These are phyloP conservation scores for Didymella pinodella DNA, from an alignment of 2,329 filamentous ascomycete genomes.

Conservation along the genomic window DNA sequence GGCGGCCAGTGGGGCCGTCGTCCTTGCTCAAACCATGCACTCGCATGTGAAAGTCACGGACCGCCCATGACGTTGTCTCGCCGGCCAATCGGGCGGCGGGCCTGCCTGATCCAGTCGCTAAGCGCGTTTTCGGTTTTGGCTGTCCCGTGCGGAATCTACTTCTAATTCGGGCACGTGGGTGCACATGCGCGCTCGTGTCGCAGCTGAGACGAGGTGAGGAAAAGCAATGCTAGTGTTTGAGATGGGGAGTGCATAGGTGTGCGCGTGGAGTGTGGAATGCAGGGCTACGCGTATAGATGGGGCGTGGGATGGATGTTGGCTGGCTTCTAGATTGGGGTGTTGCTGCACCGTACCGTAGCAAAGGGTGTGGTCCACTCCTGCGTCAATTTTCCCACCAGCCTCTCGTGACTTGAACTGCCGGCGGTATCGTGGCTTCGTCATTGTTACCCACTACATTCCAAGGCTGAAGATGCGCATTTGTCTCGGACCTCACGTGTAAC, in stretches of 20 bases:
- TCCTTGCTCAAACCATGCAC: slow-evolving; percentile 15
- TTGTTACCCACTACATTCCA: neutral
- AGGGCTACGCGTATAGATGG: slow-evolving; percentile 13
- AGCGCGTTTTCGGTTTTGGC: slow-evolving; percentile 8
- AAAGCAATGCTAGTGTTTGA: neutral
- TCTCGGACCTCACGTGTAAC: neutral
- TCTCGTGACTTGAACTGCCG: slow-evolving; percentile 1
- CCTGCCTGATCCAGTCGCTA: slow-evolving; percentile 11
- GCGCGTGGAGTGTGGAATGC: slow-evolving; percentile 8
- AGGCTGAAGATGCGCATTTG: neutral
- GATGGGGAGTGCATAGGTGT: neutral
- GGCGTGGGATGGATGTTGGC: slow-evolving; percentile 6
- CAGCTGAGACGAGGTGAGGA: neutral
- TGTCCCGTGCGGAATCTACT: slow-evolving; percentile 9
- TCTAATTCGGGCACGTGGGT: slow-evolving; percentile 22
- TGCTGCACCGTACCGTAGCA: neutral
- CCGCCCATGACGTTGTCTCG: slow-evolving; percentile 19
- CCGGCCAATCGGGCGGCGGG: slow-evolving; percentile 21
- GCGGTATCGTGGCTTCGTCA: slow-evolving; percentile 4
- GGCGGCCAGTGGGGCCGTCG: slow-evolving; percentile 25
- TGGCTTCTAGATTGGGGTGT: slow-evolving; percentile 14
- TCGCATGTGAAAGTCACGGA: slow-evolving; percentile 28
- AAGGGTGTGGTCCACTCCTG: slow-evolving; percentile 14
- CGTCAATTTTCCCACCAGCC: slow-evolving; percentile 1
- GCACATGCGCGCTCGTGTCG: slow-evolving; percentile 8